Conservation (phyloP, 1,284 basidiomycete genomes). For the Melanopsichium pennsylvanicum region DNA sequence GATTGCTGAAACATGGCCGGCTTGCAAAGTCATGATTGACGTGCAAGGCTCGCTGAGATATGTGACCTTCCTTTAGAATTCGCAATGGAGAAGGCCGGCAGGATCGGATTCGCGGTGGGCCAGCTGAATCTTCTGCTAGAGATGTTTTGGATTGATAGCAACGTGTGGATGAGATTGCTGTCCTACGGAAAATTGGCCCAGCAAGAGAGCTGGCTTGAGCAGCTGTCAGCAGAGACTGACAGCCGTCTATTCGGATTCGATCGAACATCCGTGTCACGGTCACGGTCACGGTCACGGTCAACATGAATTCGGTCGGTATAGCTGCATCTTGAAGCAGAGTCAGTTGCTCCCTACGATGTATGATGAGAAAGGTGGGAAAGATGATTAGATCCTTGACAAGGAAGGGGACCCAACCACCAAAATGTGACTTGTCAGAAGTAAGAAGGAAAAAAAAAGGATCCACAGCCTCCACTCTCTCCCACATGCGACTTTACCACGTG, state of each 20-base stretch:
- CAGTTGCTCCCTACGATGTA: background rate
- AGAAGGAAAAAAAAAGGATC: background rate
- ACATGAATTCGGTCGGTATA: background rate
- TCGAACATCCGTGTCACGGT: slow-evolving; percentile 10
- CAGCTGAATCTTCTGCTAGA: too few species aligned
- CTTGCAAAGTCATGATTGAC: slow-evolving; percentile 6
- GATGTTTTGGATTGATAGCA: too few species aligned
- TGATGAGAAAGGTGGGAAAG: background rate
- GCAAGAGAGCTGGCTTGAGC: background rate
- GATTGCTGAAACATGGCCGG: slow-evolving; percentile 4
- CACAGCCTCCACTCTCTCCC: background rate
- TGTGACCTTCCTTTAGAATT: too few species aligned
- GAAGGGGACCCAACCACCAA: background rate
- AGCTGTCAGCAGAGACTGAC: slow-evolving; percentile 4
- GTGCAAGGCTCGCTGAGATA: slow-evolving; percentile 13
- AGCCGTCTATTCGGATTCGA: slow-evolving; percentile 1
- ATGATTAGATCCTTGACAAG: background rate
- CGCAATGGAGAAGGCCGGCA: too few species aligned
- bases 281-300: background rate
- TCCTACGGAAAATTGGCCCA: too few species aligned
- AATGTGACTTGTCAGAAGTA: slow-evolving; percentile 1
- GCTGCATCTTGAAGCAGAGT: background rate
- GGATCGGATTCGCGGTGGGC: too few species aligned
- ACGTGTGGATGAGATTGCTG: background rate
- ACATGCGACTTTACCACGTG: background rate